Evolutionary conservation across 1,139 yeast species (phyloP).

Genomic region (Scheffersomyces parashehatae): DNA sequence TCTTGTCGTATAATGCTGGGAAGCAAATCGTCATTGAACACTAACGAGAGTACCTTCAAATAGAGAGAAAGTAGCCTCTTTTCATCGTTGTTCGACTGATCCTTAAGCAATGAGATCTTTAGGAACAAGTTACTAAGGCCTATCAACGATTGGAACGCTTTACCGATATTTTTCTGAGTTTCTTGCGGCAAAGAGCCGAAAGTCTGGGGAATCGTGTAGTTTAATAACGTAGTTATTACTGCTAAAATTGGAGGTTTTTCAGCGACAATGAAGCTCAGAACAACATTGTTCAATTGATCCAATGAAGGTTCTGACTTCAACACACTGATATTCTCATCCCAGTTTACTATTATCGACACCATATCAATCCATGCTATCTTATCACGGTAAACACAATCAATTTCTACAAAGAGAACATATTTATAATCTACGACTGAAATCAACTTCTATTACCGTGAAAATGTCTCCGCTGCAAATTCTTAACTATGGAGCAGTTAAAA

Average conservation of each 20-base stretch:
- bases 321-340: background rate
- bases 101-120: conserved; percentile 12
- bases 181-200: conserved; percentile 16
- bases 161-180: conserved; percentile 11
- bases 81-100: conserved; percentile 2
- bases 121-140: conserved; percentile 34
- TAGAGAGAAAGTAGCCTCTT: conserved; percentile 4
- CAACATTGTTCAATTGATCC: background rate
- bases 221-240: conserved; percentile 26
- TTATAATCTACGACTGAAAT: too few species aligned
- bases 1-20: conserved; percentile 10
- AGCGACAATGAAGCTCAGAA: background rate
- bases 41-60: conserved; percentile 10
- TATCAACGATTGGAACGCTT: conserved; percentile 19
- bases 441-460: too few species aligned
- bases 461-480: too few species aligned
- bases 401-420: too few species aligned
- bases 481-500: too few species aligned
- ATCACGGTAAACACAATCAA: too few species aligned
- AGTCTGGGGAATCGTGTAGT: conserved; percentile 33
- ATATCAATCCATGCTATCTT: too few species aligned
- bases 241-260: background rate
- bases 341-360: background rate
- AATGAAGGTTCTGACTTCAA: background rate
- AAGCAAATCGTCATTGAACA: conserved; percentile 22